phyloP scores from a whole-genome alignment of 495 filamentous ascomycete species.

The Ascodesmis nigricans region DNA sequence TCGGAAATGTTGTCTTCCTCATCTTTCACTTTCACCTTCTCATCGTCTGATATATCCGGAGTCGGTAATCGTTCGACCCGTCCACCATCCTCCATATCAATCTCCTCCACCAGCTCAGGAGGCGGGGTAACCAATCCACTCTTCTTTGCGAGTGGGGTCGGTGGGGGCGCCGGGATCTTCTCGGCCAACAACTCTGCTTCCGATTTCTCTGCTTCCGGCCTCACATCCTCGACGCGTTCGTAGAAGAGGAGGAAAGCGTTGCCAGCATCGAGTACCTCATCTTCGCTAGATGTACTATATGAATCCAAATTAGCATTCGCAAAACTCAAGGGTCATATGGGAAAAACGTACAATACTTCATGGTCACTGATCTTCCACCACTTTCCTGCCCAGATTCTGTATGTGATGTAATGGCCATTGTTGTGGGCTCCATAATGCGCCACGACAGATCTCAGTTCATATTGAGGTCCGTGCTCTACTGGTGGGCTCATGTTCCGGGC shows the following conservation, averaged over 20 bases:
- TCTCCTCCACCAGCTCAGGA: too few species aligned
- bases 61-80: too few species aligned
- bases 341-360: constrained; percentile 44
- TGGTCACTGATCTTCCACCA: constrained; percentile 27
- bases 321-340: not conserved
- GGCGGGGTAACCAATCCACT: too few species aligned
- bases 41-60: too few species aligned
- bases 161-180: too few species aligned
- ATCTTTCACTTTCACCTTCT: too few species aligned
- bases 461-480: constrained; percentile 21
- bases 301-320: not conserved
- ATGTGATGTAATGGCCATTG: constrained; percentile 90
- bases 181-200: too few species aligned
- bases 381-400: constrained; percentile 38
- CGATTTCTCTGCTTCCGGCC: too few species aligned
- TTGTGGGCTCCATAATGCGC: constrained; percentile 81
- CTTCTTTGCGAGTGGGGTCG: too few species aligned
- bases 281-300: constrained; percentile 27
- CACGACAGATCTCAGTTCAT: constrained; percentile 63
- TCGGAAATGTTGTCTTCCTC: too few species aligned
- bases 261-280: constrained; percentile 49
- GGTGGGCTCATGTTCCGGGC: constrained; percentile 28
- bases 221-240: too few species aligned
- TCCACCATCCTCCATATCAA: too few species aligned
- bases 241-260: constrained; percentile 97